Conservation (phyloP, 140 eudicot species). For the Ambrosia hybrid region DNA sequence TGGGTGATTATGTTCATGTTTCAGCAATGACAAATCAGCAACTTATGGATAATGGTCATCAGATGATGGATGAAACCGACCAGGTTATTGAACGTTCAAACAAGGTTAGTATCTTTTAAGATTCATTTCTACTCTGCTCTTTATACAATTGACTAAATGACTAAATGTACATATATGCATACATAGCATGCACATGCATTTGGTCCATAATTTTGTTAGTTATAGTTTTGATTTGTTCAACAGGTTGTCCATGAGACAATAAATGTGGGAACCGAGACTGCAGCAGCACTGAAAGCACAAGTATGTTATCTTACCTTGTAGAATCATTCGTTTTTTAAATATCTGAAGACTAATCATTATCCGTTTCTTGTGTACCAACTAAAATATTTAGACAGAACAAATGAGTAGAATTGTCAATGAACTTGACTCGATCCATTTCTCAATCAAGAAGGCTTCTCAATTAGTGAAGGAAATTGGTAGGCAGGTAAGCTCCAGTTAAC, state of each 20-base stretch:
- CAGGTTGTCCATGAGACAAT: constrained; percentile 87
- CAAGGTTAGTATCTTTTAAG: constrained; percentile 48
- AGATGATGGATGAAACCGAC: constrained; percentile 96
- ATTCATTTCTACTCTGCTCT: neutral
- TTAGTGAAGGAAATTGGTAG: constrained; percentile 99
- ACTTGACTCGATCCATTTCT: constrained; percentile 87
- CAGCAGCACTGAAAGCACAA: constrained; percentile 96
- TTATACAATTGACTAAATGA: too few species aligned
- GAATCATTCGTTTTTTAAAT: neutral
- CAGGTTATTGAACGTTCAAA: constrained; percentile 90
- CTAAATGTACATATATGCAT: too few species aligned
- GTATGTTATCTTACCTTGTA: constrained; percentile 36
- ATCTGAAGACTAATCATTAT: constrained; percentile 3
- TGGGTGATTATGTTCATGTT: constrained; percentile 20
- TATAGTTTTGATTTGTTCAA: neutral
- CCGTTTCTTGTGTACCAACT: neutral
- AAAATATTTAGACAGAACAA: constrained; percentile 76
- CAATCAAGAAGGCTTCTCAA: constrained; percentile 91
- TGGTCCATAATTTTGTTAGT: constrained; percentile 6
- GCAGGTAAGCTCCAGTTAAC: constrained; percentile 67
- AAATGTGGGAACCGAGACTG: constrained; percentile 91
- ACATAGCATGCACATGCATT: neutral
- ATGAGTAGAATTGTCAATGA: constrained; percentile 96
- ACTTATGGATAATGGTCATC: constrained; percentile 76
- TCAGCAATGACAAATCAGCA: constrained; percentile 93